phyloP scores from a whole-genome alignment of 345 rosid species.

The Ricinus communis region DNA sequence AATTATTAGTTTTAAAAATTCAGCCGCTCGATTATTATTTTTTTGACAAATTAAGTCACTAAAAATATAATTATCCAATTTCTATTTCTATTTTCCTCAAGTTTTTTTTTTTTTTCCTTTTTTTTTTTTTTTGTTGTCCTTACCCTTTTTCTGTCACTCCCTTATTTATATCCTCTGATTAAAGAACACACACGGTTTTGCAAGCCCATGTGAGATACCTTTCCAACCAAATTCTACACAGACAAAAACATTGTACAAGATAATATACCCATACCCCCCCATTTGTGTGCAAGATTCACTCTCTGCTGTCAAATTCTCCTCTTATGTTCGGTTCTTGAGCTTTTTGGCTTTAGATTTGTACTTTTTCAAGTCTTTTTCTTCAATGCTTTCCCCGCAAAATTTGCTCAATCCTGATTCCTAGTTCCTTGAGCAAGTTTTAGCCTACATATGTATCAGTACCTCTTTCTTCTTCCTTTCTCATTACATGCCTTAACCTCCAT shows the following conservation, averaged over 20 bases:
- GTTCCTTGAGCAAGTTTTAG: constrained; percentile 24
- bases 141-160: no score
- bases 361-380: constrained; percentile 14
- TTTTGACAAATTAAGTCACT: no score
- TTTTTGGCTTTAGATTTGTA: constrained; percentile 14
- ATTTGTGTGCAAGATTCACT: background rate
- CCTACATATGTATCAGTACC: constrained; percentile 13
- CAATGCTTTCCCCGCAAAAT: constrained; percentile 14
- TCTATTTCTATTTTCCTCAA: no score
- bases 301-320: constrained; percentile 3
- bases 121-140: no score
- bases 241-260: constrained; percentile 4
- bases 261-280: constrained; percentile 9
- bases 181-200: constrained; percentile 21
- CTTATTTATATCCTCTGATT: no score
- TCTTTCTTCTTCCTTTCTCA: constrained; percentile 12
- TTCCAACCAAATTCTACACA: constrained; percentile 23
- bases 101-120: no score
- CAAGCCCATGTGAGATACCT: constrained; percentile 33
- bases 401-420: constrained; percentile 17
- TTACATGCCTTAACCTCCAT: constrained; percentile 8
- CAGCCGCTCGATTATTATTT: no score
- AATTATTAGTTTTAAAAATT: no score
- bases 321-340: background rate
- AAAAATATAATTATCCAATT: no score